phyloP scores from a whole-genome alignment of 1,284 basidiomycete species.

The Cryptococcus sp. region DNA sequence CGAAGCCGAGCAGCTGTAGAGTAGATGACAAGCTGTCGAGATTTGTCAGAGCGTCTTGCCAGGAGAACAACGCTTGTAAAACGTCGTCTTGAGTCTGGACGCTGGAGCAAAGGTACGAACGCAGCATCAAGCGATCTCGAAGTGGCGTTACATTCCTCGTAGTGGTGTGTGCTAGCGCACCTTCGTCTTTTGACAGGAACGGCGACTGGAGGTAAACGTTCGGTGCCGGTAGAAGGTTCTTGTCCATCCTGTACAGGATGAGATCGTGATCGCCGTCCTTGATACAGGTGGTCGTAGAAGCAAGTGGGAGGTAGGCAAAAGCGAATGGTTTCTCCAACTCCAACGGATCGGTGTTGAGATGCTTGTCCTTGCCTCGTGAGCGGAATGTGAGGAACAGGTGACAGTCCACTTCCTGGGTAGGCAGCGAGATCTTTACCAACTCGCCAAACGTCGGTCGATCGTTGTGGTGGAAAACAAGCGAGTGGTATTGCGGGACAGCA shows the following conservation, averaged over 20 bases:
- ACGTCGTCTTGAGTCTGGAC: conserved; percentile 89
- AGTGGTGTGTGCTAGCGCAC: conserved; percentile 63
- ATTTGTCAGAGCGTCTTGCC: conserved; percentile 66
- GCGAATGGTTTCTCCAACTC: conserved; percentile 76
- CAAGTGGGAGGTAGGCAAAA: conserved; percentile 86
- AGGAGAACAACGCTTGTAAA: conserved; percentile 77
- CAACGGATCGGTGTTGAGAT: conserved; percentile 33
- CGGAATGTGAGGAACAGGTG: conserved; percentile 95
- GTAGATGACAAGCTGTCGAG: conserved; percentile 69
- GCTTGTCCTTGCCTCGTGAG: conserved; percentile 63
- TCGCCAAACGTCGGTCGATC: conserved; percentile 89
- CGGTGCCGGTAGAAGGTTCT: conserved; percentile 62
- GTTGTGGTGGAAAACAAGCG: conserved; percentile 83
- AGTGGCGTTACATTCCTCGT: conserved; percentile 67
- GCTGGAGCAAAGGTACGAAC: conserved; percentile 90
- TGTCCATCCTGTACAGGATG: conserved; percentile 77
- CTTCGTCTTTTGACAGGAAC: conserved; percentile 61
- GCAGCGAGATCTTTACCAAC: conserved; percentile 82
- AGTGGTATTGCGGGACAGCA: conserved; percentile 75
- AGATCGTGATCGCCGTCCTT: conserved; percentile 89
- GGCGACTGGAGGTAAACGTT: conserved; percentile 72
- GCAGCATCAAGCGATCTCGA: conserved; percentile 76
- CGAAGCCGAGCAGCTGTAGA: conserved; percentile 85
- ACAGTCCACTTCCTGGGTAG: conserved; percentile 70
- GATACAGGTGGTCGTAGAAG: conserved; percentile 74